Evolutionary conservation across 371 early-diverging fungal genomes (phyloP).

Genomic region (Blakeslea trispora): DNA sequence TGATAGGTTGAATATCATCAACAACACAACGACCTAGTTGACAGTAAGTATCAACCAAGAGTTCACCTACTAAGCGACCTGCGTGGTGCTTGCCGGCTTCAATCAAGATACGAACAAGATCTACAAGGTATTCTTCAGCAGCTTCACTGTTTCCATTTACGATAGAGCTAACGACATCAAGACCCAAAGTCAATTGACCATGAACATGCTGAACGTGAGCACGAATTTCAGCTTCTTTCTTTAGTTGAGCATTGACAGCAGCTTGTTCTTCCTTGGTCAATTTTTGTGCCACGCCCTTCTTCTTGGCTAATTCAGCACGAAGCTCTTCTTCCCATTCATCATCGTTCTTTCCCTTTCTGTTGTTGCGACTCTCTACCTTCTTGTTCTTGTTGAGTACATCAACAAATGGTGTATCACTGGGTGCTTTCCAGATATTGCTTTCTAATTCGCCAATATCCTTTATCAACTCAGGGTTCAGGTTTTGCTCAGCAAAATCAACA

Average conservation of each 20-base stretch:
- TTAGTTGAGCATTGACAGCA: constrained; percentile 71
- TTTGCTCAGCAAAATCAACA: constrained; percentile 43
- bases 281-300: constrained; percentile 61
- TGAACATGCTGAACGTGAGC: constrained; percentile 58
- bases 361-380: constrained; percentile 52
- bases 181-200: constrained; percentile 56
- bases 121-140: constrained; percentile 44
- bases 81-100: constrained; percentile 55
- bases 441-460: constrained; percentile 56
- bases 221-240: constrained; percentile 78
- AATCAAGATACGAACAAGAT: constrained; percentile 50
- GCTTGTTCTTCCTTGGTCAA: constrained; percentile 84
- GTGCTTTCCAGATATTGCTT: constrained; percentile 68
- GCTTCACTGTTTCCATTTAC: constrained; percentile 61
- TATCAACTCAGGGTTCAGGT: constrained; percentile 50
- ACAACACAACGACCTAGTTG: constrained; percentile 54
- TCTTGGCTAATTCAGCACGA: constrained; percentile 76
- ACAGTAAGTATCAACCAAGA: constrained; percentile 60
- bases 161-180: constrained; percentile 68
- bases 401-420: constrained; percentile 66
- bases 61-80: constrained; percentile 58
- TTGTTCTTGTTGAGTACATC: constrained; percentile 60
- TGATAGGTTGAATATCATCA: constrained; percentile 51
- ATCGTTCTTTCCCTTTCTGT: constrained; percentile 62
- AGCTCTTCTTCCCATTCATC: constrained; percentile 88